Conservation (phyloP, 1,284 basidiomycete genomes). For the Cryptococcus wingfieldii region DNA sequence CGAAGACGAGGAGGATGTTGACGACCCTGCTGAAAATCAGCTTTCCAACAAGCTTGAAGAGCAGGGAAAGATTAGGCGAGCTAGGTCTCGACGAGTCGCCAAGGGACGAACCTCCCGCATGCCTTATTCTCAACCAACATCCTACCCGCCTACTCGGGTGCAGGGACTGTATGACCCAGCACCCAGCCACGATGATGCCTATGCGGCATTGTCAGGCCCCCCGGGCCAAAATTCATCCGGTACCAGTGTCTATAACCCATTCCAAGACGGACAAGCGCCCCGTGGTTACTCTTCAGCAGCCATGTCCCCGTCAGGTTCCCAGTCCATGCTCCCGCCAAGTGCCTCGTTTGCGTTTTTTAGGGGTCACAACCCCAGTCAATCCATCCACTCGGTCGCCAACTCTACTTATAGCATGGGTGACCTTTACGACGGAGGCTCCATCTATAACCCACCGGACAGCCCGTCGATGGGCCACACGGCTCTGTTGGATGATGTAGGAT, state of each 20-base stretch:
- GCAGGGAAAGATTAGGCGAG: conserved; percentile 65
- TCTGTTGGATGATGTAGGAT: conserved; percentile 31
- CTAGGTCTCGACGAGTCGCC: conserved; percentile 52
- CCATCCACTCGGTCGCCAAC: conserved; percentile 28
- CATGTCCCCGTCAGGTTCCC: background rate
- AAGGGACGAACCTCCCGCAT: conserved; percentile 2
- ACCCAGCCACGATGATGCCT: background rate
- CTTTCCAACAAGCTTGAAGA: conserved; percentile 62
- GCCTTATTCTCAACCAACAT: conserved; percentile 4
- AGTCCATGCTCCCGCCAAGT: conserved; percentile 4
- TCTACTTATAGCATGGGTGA: conserved; percentile 33
- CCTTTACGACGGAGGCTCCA: conserved; percentile 16
- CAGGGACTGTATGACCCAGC: background rate
- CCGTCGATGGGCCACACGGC: conserved; percentile 16
- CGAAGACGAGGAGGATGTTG: conserved; percentile 69
- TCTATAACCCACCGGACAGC: background rate
- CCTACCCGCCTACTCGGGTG: conserved; percentile 6
- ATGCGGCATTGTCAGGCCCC: background rate
- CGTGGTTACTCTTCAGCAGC: background rate
- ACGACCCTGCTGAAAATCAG: conserved; percentile 63
- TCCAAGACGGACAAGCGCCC: background rate
- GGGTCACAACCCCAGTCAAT: conserved; percentile 12
- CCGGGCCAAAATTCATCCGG: background rate
- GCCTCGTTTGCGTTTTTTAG: background rate
- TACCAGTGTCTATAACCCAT: conserved; percentile 1